Conservation (phyloP, 306 rosid species). For the Vicia faba region DNA sequence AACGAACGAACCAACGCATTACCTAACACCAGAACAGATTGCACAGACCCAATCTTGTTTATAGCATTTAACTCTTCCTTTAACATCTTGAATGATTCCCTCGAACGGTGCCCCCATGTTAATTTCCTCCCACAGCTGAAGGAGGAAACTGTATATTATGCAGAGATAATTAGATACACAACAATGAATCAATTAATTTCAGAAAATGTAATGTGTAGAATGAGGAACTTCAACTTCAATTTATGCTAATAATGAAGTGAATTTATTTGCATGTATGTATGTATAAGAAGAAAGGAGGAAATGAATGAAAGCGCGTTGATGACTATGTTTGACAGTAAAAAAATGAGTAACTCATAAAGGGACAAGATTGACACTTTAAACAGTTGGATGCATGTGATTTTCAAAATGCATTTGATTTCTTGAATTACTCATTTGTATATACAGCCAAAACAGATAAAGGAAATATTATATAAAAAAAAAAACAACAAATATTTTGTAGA, state of each 20-base stretch:
- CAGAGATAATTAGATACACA: neutral
- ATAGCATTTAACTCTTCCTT: constrained; percentile 73
- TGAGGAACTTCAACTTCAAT: neutral
- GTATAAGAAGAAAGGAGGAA: neutral
- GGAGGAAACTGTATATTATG: neutral
- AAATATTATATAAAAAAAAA: neutral
- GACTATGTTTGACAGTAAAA: neutral
- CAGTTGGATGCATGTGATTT: constrained; percentile 43
- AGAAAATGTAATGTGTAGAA: constrained; percentile 9
- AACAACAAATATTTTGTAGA: too few relatives aligned
- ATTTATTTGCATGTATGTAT: neutral
- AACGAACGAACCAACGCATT: constrained; percentile 9
- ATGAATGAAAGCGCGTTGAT: constrained; percentile 18
- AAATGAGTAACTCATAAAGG: neutral
- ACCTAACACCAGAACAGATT: constrained; percentile 65
- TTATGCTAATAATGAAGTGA: neutral
- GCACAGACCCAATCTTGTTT: constrained; percentile 74
- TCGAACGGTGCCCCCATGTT: constrained; percentile 48
- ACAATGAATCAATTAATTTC: neutral
- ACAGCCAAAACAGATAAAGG: neutral
- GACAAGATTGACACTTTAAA: constrained; percentile 37
- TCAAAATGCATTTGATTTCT: constrained; percentile 16
- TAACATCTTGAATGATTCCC: constrained; percentile 69
- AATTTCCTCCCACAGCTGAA: constrained; percentile 36
- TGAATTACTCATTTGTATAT: neutral